Conservation (phyloP, 2,329 filamentous ascomycete species). For the Alternaria ventricosa region DNA sequence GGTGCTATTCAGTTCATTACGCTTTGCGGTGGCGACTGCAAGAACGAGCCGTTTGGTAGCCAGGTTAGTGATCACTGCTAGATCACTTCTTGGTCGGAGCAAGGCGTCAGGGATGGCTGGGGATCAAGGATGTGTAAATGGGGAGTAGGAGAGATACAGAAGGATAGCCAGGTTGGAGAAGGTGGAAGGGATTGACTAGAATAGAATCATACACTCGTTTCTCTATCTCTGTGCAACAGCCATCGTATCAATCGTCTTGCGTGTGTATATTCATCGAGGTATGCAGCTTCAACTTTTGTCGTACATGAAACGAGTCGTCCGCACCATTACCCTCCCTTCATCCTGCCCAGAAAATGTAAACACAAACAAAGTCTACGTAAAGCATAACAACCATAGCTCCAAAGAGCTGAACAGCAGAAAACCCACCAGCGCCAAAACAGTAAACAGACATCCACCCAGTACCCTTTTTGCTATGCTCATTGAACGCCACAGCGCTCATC, state of each 20-base stretch:
- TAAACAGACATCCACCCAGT: constrained; percentile 9
- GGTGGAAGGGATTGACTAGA: background rate
- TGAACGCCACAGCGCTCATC: constrained; percentile 1
- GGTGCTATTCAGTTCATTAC: background rate
- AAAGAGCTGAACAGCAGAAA: background rate
- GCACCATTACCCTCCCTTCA: background rate
- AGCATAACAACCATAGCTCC: background rate
- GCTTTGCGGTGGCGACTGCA: background rate
- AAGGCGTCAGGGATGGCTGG: background rate
- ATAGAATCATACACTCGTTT: background rate
- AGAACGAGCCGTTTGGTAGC: background rate
- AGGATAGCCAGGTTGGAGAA: background rate
- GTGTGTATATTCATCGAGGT: background rate
- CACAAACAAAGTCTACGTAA: background rate
- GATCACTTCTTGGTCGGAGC: background rate
- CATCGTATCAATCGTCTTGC: background rate
- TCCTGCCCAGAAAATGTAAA: background rate
- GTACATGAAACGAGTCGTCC: background rate
- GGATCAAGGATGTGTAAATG: too few relatives aligned
- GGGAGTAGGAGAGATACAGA: background rate
- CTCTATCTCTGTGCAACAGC: background rate
- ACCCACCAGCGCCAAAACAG: constrained; percentile 9
- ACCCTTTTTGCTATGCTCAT: constrained; percentile 1
- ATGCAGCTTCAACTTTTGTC: background rate
- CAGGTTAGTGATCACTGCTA: constrained; percentile 4